Conservation (phyloP, 352 stramenopile genomes). For the Blastocystis sp. region DNA sequence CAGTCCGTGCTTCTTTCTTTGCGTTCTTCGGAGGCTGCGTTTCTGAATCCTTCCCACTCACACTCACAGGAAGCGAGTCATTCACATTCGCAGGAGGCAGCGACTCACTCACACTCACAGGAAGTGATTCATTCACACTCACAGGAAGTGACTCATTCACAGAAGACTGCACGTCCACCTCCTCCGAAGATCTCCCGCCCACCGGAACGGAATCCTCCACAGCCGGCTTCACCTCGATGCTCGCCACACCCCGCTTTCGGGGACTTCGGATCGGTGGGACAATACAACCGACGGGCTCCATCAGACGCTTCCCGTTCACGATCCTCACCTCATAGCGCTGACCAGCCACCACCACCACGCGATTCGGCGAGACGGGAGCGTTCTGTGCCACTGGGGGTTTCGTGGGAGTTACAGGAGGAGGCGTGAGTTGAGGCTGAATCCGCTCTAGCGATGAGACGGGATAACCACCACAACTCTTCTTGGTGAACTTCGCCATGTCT, state of each 20-base stretch:
- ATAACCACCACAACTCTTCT: neutral
- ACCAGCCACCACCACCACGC: slow-evolving; percentile 39
- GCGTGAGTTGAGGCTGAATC: neutral
- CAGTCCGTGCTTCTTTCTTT: too few relatives aligned
- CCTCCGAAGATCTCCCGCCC: too few relatives aligned
- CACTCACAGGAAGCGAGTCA: too few relatives aligned
- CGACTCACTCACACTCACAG: too few relatives aligned
- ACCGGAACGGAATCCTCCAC: too few relatives aligned
- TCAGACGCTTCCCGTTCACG: slow-evolving; percentile 51
- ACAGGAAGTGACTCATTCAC: too few relatives aligned
- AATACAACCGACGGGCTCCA: slow-evolving; percentile 6
- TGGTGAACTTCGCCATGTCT: neutral
- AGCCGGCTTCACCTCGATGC: too few relatives aligned
- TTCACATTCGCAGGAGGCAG: too few relatives aligned
- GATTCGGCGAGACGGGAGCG: neutral
- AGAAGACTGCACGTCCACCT: too few relatives aligned
- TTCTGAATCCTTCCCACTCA: too few relatives aligned
- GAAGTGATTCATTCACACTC: too few relatives aligned
- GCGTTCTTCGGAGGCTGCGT: too few relatives aligned
- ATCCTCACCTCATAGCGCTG: slow-evolving; percentile 47
- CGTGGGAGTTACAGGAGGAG: neutral
- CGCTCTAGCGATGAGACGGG: neutral
- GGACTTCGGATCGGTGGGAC: neutral
- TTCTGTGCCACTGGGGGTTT: neutral
- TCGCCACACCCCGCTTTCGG: neutral